Evolutionary conservation across 768 basidiomycete genomes (phyloP).

Genomic region (Phylloporus sp.): DNA sequence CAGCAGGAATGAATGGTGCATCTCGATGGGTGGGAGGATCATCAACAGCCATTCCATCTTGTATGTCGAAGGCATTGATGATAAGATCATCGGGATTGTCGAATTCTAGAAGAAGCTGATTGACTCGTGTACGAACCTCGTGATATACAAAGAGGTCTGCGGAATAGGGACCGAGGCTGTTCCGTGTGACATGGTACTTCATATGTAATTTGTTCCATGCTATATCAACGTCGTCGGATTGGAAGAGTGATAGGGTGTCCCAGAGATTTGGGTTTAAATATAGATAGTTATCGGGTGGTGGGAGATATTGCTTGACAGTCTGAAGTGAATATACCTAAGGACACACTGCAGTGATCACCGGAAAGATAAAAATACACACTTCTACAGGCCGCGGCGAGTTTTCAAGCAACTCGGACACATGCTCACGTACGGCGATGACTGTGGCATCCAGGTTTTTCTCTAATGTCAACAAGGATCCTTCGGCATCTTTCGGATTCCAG

Average conservation of each 20-base stretch:
- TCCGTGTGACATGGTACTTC: constrained; percentile 57
- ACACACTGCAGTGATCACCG: neutral
- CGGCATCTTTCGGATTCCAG: constrained; percentile 71
- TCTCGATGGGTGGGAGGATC: constrained; percentile 12
- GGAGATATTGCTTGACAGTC: constrained; percentile 55
- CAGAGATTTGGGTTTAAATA: constrained; percentile 58
- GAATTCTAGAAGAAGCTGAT: constrained; percentile 35
- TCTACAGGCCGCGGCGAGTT: constrained; percentile 66
- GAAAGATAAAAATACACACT: constrained; percentile 34
- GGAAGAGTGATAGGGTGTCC: constrained; percentile 44
- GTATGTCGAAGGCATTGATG: constrained; percentile 12
- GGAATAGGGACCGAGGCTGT: constrained; percentile 67
- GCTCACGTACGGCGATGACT: constrained; percentile 69
- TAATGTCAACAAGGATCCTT: constrained; percentile 55
- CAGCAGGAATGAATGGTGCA: constrained; percentile 32
- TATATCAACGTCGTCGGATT: constrained; percentile 39
- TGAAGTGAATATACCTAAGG: constrained; percentile 25
- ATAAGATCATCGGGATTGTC: constrained; percentile 17
- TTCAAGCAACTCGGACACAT: constrained; percentile 59
- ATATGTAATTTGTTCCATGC: constrained; percentile 58
- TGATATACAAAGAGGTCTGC: constrained; percentile 69
- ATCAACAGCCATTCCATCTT: constrained; percentile 30
- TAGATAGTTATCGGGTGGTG: constrained; percentile 48
- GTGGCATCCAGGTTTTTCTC: constrained; percentile 73
- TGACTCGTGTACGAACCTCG: constrained; percentile 53